These are phyloP conservation scores for Psilocybe tampanensis DNA, from an alignment of 768 basidiomycete genomes.

Conservation along the genomic window DNA sequence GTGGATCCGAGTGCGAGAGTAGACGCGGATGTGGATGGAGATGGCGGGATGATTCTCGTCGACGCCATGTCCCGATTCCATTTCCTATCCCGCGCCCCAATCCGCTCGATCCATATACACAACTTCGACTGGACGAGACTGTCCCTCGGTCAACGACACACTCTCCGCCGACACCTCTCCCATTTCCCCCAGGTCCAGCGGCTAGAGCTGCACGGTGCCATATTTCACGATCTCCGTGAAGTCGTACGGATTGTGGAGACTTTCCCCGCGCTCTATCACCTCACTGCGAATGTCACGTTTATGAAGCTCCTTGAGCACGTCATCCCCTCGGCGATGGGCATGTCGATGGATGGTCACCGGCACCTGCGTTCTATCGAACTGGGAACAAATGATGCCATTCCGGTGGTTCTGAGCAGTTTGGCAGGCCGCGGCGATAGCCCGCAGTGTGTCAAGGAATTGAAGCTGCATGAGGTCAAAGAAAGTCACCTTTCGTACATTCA, in stretches of 20 bases:
- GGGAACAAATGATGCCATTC: slow-evolving; percentile 28
- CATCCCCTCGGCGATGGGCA: slow-evolving; percentile 16
- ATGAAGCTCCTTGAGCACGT: slow-evolving; percentile 28
- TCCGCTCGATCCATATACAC: slow-evolving; percentile 23
- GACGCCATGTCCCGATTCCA: slow-evolving; percentile 20
- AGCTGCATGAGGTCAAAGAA: slow-evolving; percentile 18
- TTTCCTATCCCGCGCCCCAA: slow-evolving; percentile 19
- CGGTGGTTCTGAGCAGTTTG: slow-evolving; percentile 24
- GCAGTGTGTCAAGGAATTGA: slow-evolving; percentile 10
- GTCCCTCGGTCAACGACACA: slow-evolving; percentile 16
- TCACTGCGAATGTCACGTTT: slow-evolving; percentile 28
- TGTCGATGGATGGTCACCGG: slow-evolving; percentile 6
- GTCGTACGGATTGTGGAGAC: slow-evolving; percentile 23
- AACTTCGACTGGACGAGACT: slow-evolving; percentile 33
- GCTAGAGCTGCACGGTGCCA: slow-evolving; percentile 27
- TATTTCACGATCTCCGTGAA: slow-evolving; percentile 34
- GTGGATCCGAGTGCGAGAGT: neutral
- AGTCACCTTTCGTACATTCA: slow-evolving; percentile 19
- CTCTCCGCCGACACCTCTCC: slow-evolving; percentile 20
- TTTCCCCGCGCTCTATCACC: slow-evolving; percentile 24
- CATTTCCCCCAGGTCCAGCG: slow-evolving; percentile 20
- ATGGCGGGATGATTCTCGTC: slow-evolving; percentile 8
- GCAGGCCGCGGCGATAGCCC: slow-evolving; percentile 1
- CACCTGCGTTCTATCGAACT: slow-evolving; percentile 24
- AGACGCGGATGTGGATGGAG: neutral